Base-by-base conservation (phyloP, 2,329 filamentous ascomycete genomes). In the Colletotrichum cordylinicola region DNA sequence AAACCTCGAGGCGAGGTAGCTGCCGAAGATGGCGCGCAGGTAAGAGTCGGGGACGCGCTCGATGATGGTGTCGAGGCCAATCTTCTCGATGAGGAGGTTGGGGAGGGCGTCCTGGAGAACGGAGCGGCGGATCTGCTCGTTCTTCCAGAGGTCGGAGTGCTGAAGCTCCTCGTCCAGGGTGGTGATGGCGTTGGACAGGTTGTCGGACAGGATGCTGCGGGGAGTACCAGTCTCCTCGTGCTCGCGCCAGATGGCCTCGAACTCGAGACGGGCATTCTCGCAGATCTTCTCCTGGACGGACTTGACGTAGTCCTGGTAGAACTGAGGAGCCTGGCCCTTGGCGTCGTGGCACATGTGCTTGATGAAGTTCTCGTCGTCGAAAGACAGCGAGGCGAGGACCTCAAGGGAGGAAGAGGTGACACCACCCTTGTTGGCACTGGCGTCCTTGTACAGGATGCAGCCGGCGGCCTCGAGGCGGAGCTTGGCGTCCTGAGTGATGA, bases 401-500 rank as follows among this genome's bases (percentile, higher is more conserved):
- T 99, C 97, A 37, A 98, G 93, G 1, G 97, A 98, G 0, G 97
- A 98, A 1, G 96, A 98, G 1, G 97, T 99, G 61, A 99, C 97
- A 84, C 97, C 97, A 79, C 97, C 97, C 90, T 99, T 99, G 91
- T 99, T 99, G 72, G 96, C 96, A 48, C 95, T 98, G 7, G 97
- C 97, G 85, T 99, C 97, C 88, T 99, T 99, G 93, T 96, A 98
- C 55, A 99, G 87, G 80, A 98, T 92, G 82, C 95, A 98, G 76
- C 97, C 97, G n/a, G 96, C 96, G 80, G 95, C 94, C 87, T 99
- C 97, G 16, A 99, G 92, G 29, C 96, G 94, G 71, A 98, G 91
- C 88, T 98, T 98, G 80, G 96, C 96, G 81, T 99, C 97, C 86
- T 99, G 97, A 1, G 97, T 98, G 86, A 99, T 98, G 91, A 99